Base-by-base conservation (phyloP, 148 eudicot genomes). In the Euryodendron excelsum region DNA sequence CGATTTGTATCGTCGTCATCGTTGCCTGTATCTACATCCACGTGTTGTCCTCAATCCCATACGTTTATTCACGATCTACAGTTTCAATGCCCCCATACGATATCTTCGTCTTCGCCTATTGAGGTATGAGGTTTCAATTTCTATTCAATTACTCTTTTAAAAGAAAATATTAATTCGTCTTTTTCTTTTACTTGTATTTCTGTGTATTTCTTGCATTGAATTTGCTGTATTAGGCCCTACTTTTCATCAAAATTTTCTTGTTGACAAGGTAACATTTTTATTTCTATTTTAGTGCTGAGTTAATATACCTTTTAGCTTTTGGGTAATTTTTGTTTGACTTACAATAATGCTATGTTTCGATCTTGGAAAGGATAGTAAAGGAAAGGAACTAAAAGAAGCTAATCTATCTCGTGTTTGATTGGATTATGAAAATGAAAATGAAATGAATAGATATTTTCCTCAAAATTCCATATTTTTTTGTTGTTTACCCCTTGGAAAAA, bases 41-140 rank as follows among this genome's bases (percentile, higher is more conserved):
- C 25, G 56, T 63, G 69, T 63, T 20, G 23, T 62, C 70, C 30
- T 63, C 69, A 75, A 45, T 45, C 44, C 41, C 28, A 7, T 44
- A 1, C 44, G 39, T 6, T 75, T 45, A 11, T 75, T 47, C 70
- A 75, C 41, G 78, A 75, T 75, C 78, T 75, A n/a, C 78, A 75
- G 59, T 47, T 75, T 28, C 78, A 75, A 21, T 75, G 78, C 58
- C 78, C 78, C 48, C 44, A 28, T 15, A 48, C 70, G 69, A 75
- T 75, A 41, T 62, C 56, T 45, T 5, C 28, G 20, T 75, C 12
- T 45, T 63, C 59, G 59, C 70, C 78, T 4, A 13, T 75, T 45
- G 58, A 75, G 78, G 78, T 75, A 75, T 45, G 14, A 61, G 69
- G 70, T 45, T 63, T 62, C 70, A 12, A 18, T 64, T 47, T 61